Percentiles rank a stretch among this genome's conserved stretches.
Conservation (phyloP, 2,329 filamentous ascomycete genomes). For the Xylariaceae sp. region DNA sequence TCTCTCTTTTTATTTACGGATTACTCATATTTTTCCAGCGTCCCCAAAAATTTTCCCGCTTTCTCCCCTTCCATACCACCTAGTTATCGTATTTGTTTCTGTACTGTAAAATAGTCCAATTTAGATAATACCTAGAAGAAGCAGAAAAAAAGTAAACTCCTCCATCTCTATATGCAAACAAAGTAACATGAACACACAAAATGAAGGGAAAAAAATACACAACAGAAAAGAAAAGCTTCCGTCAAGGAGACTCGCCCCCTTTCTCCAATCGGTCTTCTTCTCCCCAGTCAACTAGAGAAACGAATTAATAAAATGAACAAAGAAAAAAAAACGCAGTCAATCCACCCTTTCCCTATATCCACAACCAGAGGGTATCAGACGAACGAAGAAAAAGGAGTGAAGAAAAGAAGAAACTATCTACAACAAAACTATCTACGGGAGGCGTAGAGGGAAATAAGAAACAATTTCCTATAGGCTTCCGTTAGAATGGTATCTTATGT, state of each 20-base stretch:
- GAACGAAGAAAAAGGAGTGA: not conserved
- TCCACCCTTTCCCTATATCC: constrained; percentile 19
- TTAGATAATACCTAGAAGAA: no score
- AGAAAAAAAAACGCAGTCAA: not conserved
- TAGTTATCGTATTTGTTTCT: no score
- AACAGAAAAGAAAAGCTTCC: not conserved
- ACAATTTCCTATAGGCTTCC: not conserved
- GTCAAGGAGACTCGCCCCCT: constrained; percentile 12
- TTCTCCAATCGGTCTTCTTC: constrained; percentile 4
- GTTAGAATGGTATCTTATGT: constrained; percentile 22
- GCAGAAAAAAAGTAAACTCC: no score
- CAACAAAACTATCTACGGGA: constrained; percentile 27
- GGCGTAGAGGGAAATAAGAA: constrained; percentile 8
- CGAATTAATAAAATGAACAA: not conserved
- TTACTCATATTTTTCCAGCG: no score
- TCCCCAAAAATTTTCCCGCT: no score
- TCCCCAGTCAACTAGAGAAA: not conserved
- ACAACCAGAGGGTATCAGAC: constrained; percentile 30
- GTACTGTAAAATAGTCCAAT: no score
- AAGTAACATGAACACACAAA: not conserved
- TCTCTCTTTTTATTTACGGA: no score
- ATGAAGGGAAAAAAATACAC: not conserved
- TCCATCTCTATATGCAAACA: not conserved
- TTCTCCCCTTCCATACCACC: no score
- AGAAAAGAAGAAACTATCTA: constrained; percentile 28